Evolutionary conservation across 305 asterid genomes (phyloP).

Genomic region (Solanum chacoense): DNA sequence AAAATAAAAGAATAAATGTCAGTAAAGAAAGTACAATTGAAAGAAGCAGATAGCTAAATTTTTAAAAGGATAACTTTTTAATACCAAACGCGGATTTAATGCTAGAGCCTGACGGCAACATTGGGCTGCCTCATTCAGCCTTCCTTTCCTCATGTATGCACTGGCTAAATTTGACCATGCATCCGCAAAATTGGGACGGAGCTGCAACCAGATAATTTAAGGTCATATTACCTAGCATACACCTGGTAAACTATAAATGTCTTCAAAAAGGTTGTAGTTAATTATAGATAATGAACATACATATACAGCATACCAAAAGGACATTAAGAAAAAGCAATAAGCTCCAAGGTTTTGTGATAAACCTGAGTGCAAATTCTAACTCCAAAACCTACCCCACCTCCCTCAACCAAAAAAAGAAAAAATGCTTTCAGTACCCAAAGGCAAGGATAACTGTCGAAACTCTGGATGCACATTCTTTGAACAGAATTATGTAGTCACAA

Average conservation of each 20-base stretch:
- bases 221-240: not conserved
- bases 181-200: constrained; percentile 83
- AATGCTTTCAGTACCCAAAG: not conserved
- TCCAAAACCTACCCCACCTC: not conserved
- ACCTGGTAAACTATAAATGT: constrained; percentile 1
- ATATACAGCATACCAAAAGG: not conserved
- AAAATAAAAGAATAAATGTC: constrained; percentile 16
- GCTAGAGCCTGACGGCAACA: constrained; percentile 89
- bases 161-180: constrained; percentile 86
- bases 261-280: not conserved
- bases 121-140: constrained; percentile 67
- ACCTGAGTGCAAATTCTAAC: not conserved
- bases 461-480: not conserved
- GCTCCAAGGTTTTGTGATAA: not conserved
- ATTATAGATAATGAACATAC: not conserved
- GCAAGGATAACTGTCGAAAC: not conserved
- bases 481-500: not conserved
- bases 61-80: not conserved
- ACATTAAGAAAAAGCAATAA: not conserved
- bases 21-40: constrained; percentile 1
- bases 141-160: constrained; percentile 78
- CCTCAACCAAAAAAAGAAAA: not conserved
- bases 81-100: constrained; percentile 59
- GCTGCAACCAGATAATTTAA: constrained; percentile 31
- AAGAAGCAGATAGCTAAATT: not conserved